phyloP scores from a whole-genome alignment of 495 filamentous ascomycete genomes.

The Recurvomyces mirabilis region DNA sequence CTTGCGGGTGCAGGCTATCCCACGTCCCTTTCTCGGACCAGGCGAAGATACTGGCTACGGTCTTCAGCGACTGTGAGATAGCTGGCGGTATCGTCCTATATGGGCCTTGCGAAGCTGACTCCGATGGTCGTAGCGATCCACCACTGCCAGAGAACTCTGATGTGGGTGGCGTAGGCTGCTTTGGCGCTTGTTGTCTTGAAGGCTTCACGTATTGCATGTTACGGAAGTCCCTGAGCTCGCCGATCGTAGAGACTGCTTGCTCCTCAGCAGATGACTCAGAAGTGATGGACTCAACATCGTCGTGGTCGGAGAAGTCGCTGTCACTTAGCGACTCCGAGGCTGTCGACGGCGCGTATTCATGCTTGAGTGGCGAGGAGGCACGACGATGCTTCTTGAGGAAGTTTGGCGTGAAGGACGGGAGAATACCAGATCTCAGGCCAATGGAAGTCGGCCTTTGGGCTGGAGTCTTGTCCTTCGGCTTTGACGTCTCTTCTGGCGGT shows the following conservation, averaged over 20 bases:
- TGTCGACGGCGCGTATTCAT: slow-evolving; percentile 92
- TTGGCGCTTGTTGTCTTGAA: not conserved
- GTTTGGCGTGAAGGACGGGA: slow-evolving; percentile 26
- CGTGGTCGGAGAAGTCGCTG: slow-evolving; percentile 27
- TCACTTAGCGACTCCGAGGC: slow-evolving; percentile 45
- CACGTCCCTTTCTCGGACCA: slow-evolving; percentile 77
- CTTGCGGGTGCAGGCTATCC: slow-evolving; percentile 63
- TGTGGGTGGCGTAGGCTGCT: slow-evolving; percentile 6
- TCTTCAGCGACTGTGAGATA: slow-evolving; percentile 45
- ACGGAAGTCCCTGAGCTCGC: slow-evolving; percentile 19
- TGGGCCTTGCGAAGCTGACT: slow-evolving; percentile 62
- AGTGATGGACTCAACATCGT: slow-evolving; percentile 24
- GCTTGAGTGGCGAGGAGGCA: slow-evolving; percentile 89
- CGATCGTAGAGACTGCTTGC: slow-evolving; percentile 33
- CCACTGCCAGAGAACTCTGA: slow-evolving; percentile 11
- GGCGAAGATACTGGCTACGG: slow-evolving; percentile 66
- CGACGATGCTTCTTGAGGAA: slow-evolving; percentile 41
- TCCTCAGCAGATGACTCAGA: slow-evolving; percentile 49
- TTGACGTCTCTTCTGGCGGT: not conserved
- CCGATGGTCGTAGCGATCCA: slow-evolving; percentile 56
- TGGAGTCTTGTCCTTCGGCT: slow-evolving; percentile 26
- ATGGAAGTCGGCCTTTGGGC: slow-evolving; percentile 22
- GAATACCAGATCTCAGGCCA: slow-evolving; percentile 35
- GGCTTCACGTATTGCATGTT: not conserved
- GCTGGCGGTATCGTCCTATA: slow-evolving; percentile 47